Evolutionary conservation across 257 asterid genomes (phyloP).

Genomic region (Solanum rostratum): DNA sequence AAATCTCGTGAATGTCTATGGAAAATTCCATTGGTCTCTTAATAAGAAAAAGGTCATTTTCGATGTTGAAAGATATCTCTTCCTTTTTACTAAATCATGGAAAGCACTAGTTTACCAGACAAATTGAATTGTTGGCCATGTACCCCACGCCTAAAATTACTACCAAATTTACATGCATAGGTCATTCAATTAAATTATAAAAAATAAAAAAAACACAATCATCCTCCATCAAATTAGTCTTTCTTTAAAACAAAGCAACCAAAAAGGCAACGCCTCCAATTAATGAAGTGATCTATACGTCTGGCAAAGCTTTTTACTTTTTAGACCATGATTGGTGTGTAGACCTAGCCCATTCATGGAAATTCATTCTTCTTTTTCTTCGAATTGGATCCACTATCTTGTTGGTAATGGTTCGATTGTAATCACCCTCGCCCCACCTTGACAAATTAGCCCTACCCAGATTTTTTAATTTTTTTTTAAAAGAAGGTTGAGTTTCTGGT

Average conservation of each 20-base stretch:
- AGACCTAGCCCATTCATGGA: background rate
- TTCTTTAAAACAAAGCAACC: background rate
- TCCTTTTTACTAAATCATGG: background rate
- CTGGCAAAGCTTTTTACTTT: background rate
- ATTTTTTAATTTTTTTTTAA: fast-evolving
- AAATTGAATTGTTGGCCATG: background rate
- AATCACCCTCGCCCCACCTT: background rate
- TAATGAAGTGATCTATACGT: background rate
- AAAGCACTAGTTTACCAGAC: background rate
- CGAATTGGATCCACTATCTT: background rate
- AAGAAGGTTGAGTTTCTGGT: background rate
- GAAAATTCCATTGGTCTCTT: background rate
- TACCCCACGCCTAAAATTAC: background rate
- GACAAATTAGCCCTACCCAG: background rate
- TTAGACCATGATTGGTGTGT: background rate
- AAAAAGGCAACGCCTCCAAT: background rate
- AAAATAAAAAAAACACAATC: background rate
- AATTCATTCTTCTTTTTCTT: background rate
- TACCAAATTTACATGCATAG: background rate
- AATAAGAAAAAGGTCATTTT: background rate
- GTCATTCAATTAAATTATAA: background rate
- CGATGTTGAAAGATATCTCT: background rate
- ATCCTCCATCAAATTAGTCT: background rate
- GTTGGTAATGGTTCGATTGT: background rate
- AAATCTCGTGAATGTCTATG: background rate